Conservation (phyloP, 169 alveolate species). For the Toxoplasma gondii region DNA sequence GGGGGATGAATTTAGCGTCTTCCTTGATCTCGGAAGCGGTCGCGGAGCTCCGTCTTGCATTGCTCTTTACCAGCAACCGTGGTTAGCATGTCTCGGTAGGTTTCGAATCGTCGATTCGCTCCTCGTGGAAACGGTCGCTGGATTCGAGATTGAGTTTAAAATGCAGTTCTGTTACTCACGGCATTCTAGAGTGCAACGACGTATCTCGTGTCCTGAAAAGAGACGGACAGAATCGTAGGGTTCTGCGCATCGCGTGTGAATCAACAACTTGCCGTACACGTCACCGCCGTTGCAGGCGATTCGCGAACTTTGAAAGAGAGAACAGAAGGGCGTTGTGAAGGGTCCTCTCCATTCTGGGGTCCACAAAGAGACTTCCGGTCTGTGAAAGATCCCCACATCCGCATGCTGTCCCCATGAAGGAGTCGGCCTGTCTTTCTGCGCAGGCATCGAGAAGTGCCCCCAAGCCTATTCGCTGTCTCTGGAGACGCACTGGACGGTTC, state of each 20-base stretch:
- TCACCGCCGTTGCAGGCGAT: too few relatives aligned
- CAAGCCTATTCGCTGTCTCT: constrained; percentile 64
- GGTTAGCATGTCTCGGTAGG: constrained; percentile 56
- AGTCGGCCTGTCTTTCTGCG: background rate
- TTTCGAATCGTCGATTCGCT: background rate
- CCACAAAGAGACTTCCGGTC: too few relatives aligned
- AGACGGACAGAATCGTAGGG: too few relatives aligned
- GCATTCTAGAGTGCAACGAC: too few relatives aligned
- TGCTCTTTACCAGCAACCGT: constrained; percentile 59
- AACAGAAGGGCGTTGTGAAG: too few relatives aligned
- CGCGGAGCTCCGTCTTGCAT: constrained; percentile 85
- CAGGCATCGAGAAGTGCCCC: constrained; percentile 69
- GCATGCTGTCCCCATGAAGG: too few relatives aligned
- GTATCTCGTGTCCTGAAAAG: too few relatives aligned
- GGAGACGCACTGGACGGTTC: constrained; percentile 55
- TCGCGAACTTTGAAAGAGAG: too few relatives aligned
- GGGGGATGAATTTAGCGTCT: constrained; percentile 79
- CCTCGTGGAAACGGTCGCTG: background rate
- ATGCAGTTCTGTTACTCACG: background rate
- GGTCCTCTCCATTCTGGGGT: too few relatives aligned
- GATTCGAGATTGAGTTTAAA: background rate
- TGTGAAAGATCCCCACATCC: too few relatives aligned
- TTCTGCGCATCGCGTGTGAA: too few relatives aligned
- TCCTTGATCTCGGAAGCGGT: constrained; percentile 86
- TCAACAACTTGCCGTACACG: too few relatives aligned